A percentile compares a stretch with the other conserved stretches of the same genome.
Evolutionary conservation across 1,139 yeast species (phyloP).

Genomic region (Yamadazyma blattariae): DNA sequence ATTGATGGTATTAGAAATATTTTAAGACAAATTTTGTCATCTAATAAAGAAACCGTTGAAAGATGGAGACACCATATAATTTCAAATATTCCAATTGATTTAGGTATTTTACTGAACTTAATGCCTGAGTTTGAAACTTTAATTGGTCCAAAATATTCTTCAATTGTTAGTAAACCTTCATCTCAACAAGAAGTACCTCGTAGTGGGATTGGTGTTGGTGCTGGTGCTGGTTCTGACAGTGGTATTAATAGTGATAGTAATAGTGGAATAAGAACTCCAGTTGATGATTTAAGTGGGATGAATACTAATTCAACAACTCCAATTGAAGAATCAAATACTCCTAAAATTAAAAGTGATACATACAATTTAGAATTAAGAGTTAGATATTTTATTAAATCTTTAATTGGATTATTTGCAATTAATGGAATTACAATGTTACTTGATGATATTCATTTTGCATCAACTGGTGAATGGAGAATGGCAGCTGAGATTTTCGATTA

Average conservation of each 20-base stretch:
- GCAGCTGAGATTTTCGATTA: constrained; percentile 26
- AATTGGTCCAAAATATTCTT: constrained; percentile 43
- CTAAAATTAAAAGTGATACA: constrained; percentile 12
- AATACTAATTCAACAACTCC: neutral
- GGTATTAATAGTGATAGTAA: neutral
- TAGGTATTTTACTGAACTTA: constrained; percentile 38
- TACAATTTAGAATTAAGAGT: constrained; percentile 38
- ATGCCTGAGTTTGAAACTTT: constrained; percentile 47
- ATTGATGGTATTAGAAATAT: constrained; percentile 36
- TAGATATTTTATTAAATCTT: constrained; percentile 40
- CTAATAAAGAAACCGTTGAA: constrained; percentile 33
- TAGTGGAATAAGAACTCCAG: neutral
- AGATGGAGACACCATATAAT: constrained; percentile 45
- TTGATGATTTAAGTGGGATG: neutral
- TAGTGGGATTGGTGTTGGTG: too few species aligned
- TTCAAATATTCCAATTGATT: constrained; percentile 39
- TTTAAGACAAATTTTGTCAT: constrained; percentile 42
- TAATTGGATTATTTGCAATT: constrained; percentile 40
- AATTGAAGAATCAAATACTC: neutral
- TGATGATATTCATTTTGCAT: constrained; percentile 51
- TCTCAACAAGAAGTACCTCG: too few species aligned
- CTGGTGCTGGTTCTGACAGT: too few species aligned
- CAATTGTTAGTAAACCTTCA: constrained; percentile 6
- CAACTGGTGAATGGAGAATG: constrained; percentile 27
- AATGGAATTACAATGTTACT: constrained; percentile 46